Base-by-base conservation (phyloP, 306 rosid species). In the Pyrus communis region DNA sequence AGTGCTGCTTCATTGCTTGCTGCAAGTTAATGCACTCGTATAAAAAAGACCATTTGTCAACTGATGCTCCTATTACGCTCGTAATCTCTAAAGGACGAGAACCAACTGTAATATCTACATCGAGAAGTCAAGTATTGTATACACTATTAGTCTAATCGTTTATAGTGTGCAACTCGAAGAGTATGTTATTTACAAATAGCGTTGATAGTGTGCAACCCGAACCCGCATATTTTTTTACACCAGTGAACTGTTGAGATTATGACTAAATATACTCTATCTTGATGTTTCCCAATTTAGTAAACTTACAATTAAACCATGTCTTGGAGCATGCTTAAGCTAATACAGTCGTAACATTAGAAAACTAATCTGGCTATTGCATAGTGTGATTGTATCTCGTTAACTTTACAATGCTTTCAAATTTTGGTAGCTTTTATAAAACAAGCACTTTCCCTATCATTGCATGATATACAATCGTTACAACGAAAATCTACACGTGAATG, bases 1-100 rank as follows among this genome's bases (percentile, higher is more conserved):
- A 76, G 84, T 58, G 62, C 81, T 63, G 73, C 86, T 23, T 90
- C 93, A 1, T 77, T 90, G 81, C 90, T 90, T 78, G 80, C 87
- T 79, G 77, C 77, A 67, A 84, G 79, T 27, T 27, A 35, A 33
- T 66, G 70, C 49, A 10, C 69, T 64, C 1, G 2, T 18, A 17
- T 3, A 61, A 61, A 13, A 27, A 38, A 21, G 78, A 21, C 42
- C 40, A 1, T 35, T 7, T 35, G 55, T 14, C 2, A 49, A 15
- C 55, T 0, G 21, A 15, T 15, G 55, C 9, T 51, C 21, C 21
- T 17, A 51, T 51, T 51, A 51, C 55, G 18, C 21, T 5, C 9
- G 1, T 15, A 51, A 19, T 51, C 55, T 17, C 18, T 15, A 2
- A 51, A 51, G 55, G 9, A 51, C 9, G 0, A 17, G 21, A 14